phyloP scores from a whole-genome alignment of 2,329 filamentous ascomycete species.

The Pseudonectria buxi region DNA sequence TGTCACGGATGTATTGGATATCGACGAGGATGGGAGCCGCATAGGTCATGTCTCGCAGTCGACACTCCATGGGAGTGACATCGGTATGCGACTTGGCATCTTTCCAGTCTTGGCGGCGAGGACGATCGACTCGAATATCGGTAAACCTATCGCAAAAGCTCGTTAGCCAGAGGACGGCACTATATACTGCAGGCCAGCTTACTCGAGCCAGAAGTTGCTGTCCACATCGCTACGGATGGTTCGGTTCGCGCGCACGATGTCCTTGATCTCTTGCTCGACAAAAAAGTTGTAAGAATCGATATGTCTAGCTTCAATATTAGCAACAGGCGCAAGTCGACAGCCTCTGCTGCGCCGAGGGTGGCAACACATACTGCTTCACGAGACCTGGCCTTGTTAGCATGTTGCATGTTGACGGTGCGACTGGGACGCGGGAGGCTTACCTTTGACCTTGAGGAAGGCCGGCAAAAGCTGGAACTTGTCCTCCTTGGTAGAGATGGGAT shows the following conservation, averaged over 20 bases:
- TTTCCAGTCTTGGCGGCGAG: constrained; percentile 71
- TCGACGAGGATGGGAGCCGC: constrained; percentile 90
- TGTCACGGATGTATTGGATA: constrained; percentile 81
- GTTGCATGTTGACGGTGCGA: constrained; percentile 1
- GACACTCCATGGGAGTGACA: constrained; percentile 93
- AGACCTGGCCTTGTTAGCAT: constrained; percentile 44
- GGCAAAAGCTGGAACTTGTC: constrained; percentile 98
- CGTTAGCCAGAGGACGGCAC: not conserved
- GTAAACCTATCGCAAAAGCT: constrained; percentile 49
- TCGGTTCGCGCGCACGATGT: constrained; percentile 88
- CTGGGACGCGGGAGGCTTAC: constrained; percentile 28
- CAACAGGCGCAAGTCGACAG: constrained; percentile 3
- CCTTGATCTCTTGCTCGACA: constrained; percentile 91
- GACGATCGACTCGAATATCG: constrained; percentile 79
- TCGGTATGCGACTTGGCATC: constrained; percentile 63
- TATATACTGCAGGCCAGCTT: constrained; percentile 17
- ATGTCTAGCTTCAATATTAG: constrained; percentile 43
- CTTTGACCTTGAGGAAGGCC: constrained; percentile 97
- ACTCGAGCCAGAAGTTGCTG: constrained; percentile 83
- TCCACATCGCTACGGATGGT: constrained; percentile 88
- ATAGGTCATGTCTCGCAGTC: constrained; percentile 95
- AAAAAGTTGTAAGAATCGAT: constrained; percentile 99
- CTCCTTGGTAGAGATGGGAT: constrained; percentile 57
- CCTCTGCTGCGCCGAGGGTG: not conserved
- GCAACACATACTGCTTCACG: constrained; percentile 66